These are phyloP conservation scores for Diaporthe ilicicola DNA, from an alignment of 2,329 filamentous ascomycete genomes.

Conservation along the genomic window DNA sequence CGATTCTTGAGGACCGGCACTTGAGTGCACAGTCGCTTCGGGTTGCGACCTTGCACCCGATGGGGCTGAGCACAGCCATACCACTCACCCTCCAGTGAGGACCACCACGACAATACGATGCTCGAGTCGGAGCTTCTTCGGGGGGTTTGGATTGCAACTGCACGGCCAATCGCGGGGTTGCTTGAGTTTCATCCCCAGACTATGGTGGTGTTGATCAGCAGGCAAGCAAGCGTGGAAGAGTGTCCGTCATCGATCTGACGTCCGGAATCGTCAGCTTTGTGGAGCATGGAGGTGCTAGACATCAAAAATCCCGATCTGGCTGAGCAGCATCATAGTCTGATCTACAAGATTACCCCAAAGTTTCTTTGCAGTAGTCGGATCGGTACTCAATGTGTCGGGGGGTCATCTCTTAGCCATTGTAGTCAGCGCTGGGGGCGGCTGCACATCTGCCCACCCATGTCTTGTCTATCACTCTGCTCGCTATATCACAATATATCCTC, in stretches of 20 bases:
- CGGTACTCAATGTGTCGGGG: neutral
- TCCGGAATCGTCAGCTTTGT: neutral
- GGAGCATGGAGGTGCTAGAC: neutral
- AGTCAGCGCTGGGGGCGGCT: neutral
- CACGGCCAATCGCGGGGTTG: conserved; percentile 13
- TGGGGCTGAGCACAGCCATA: conserved; percentile 10
- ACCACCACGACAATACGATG: neutral
- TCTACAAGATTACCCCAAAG: neutral
- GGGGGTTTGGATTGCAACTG: neutral
- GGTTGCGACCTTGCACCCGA: conserved; percentile 6
- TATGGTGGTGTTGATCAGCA: neutral
- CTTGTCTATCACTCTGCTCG: neutral
- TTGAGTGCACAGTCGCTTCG: conserved; percentile 27
- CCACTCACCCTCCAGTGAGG: neutral
- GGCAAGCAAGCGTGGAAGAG: neutral
- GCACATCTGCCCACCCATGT: neutral
- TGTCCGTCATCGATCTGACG: conserved; percentile 6
- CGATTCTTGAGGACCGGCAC: conserved; percentile 22
- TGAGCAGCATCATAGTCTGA: neutral
- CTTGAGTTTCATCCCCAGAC: neutral
- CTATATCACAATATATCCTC: neutral
- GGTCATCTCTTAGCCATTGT: neutral
- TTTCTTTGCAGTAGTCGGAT: conserved; percentile 12
- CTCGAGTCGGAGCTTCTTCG: conserved; percentile 1
- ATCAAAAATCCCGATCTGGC: neutral